phyloP scores from a whole-genome alignment of 805 yeast genomes.

The Metschnikowia baotianmanensis region DNA sequence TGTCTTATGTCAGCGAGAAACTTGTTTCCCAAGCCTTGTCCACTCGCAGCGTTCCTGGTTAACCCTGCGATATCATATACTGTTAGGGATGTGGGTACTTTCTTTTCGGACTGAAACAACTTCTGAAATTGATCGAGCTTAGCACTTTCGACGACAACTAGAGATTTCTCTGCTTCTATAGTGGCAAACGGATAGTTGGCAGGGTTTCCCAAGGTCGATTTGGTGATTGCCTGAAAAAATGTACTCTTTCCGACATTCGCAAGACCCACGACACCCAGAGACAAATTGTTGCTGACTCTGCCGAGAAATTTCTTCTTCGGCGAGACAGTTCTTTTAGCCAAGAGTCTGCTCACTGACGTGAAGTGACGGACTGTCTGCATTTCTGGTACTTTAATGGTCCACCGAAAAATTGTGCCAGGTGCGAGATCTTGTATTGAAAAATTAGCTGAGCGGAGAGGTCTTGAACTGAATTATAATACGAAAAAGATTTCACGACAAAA shows the following conservation, averaged over 20 bases:
- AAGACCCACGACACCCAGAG: slow-evolving; percentile 84
- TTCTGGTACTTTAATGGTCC: neutral
- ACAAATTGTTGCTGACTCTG: slow-evolving; percentile 18
- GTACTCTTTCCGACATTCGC: slow-evolving; percentile 97
- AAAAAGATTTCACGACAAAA: neutral
- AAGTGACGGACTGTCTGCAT: slow-evolving; percentile 12
- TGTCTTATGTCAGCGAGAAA: slow-evolving; percentile 95
- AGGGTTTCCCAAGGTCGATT: slow-evolving; percentile 89
- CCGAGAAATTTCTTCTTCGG: slow-evolving; percentile 17
- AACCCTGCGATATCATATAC: slow-evolving; percentile 97
- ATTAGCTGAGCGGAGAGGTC: no score
- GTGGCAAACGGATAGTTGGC: slow-evolving; percentile 99
- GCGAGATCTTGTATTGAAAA: no score
- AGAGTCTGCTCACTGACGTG: slow-evolving; percentile 12
- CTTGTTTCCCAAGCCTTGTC: slow-evolving; percentile 98
- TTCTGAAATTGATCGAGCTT: slow-evolving; percentile 76
- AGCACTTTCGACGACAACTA: slow-evolving; percentile 89
- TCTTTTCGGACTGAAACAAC: slow-evolving; percentile 77
- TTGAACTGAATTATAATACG: no score
- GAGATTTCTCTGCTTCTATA: slow-evolving; percentile 96
- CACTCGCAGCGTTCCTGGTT: slow-evolving; percentile 94
- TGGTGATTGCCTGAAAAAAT: slow-evolving; percentile 94
- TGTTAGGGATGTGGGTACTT: slow-evolving; percentile 90
- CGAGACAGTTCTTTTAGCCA: slow-evolving; percentile 15
- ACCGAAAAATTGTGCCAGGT: no score